Percentiles rank a stretch among this genome's conserved stretches.
Conservation (phyloP, 75 land plant species). For the Sequoia sempervirens region DNA sequence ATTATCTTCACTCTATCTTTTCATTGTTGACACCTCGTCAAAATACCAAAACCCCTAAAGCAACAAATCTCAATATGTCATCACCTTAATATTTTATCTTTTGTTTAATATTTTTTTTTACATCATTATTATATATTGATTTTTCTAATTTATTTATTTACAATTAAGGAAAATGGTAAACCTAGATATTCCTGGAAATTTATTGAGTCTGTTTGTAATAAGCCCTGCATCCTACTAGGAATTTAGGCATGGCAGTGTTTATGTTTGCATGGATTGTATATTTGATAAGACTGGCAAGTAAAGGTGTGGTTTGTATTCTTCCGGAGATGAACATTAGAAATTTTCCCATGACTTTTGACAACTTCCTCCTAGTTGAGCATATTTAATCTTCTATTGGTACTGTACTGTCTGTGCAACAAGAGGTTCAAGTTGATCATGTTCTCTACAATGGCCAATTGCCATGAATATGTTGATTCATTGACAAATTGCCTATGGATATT, state of each 20-base stretch:
- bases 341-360: neutral
- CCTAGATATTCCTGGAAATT: neutral
- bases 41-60: no score
- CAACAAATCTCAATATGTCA: no score
- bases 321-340: neutral
- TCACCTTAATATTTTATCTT: neutral
- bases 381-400: neutral
- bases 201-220: neutral
- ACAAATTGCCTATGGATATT: no score
- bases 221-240: neutral
- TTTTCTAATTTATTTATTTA: no score
- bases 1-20: neutral
- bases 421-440: neutral
- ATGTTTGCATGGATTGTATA: neutral
- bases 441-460: no score
- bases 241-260: neutral
- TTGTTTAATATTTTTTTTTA: no score
- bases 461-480: no score
- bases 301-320: neutral
- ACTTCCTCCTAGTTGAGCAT: neutral
- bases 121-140: no score
- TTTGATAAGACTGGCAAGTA: neutral
- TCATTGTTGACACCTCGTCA: no score
- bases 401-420: neutral
- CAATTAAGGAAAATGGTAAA: neutral